A percentile compares a stretch with the other conserved stretches of the same genome.
These are phyloP conservation scores for Prunus padus DNA, from an alignment of 306 rosid genomes.

Conservation along the genomic window DNA sequence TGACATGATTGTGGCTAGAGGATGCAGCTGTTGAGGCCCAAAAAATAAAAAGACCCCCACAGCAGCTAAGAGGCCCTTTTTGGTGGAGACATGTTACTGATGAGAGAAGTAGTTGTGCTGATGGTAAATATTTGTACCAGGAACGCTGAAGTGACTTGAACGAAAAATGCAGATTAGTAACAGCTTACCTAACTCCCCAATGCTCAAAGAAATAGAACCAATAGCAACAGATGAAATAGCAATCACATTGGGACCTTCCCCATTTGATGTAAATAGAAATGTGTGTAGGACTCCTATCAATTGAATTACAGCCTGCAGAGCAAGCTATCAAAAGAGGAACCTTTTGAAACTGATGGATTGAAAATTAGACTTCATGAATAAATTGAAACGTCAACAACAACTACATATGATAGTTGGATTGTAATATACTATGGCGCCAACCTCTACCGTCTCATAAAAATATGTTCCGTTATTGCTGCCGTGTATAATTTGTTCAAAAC, in stretches of 20 bases:
- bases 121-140: constrained; percentile 34
- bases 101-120: constrained; percentile 37
- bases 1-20: not conserved
- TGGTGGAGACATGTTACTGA: constrained; percentile 80
- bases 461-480: not conserved
- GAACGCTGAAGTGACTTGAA: constrained; percentile 18
- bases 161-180: not conserved
- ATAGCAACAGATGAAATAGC: constrained; percentile 46
- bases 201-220: constrained; percentile 44
- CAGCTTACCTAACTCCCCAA: constrained; percentile 64
- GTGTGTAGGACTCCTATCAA: constrained; percentile 42
- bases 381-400: not conserved
- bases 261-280: constrained; percentile 33
- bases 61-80: constrained; percentile 44
- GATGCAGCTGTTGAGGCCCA: too few species aligned
- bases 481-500: not conserved
- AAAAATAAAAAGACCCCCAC: too few species aligned
- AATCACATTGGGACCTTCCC: constrained; percentile 41
- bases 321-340: constrained; percentile 7
- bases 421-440: not conserved
- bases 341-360: not conserved
- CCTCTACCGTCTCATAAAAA: not conserved
- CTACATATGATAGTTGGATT: not conserved
- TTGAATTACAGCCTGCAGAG: constrained; percentile 58
- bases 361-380: not conserved